These are phyloP conservation scores for Penicillium frequentans DNA, from an alignment of 2,329 filamentous ascomycete genomes.

Conservation along the genomic window DNA sequence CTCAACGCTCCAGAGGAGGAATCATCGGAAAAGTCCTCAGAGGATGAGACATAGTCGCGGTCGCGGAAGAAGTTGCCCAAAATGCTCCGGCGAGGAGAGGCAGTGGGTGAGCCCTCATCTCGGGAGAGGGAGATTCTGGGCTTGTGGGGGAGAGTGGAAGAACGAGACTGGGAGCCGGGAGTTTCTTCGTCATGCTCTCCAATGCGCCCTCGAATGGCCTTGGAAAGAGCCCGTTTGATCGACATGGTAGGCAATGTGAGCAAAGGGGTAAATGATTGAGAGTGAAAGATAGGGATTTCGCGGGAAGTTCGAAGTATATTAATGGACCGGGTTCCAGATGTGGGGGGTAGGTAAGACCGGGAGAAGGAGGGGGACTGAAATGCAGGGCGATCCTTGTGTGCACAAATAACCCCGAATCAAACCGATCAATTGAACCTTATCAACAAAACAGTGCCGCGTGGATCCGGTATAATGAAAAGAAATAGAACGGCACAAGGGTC, in stretches of 20 bases:
- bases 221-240: conserved; percentile 46
- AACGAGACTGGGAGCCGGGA: conserved; percentile 21
- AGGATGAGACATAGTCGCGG: conserved; percentile 43
- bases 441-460: background rate
- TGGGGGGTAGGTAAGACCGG: conserved; percentile 1
- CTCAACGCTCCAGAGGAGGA: conserved; percentile 38
- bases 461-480: background rate
- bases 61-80: conserved; percentile 43
- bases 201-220: conserved; percentile 33
- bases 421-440: background rate
- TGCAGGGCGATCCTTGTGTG: background rate
- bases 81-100: conserved; percentile 41
- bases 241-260: conserved; percentile 42
- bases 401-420: background rate
- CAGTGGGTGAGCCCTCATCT: conserved; percentile 19
- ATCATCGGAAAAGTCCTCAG: conserved; percentile 44
- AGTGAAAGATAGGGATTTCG: background rate
- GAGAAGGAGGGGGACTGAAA: background rate
- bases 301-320: background rate
- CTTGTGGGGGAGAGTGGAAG: conserved; percentile 16
- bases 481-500: background rate
- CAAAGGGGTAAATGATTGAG: background rate
- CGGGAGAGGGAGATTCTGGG: conserved; percentile 15
- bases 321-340: conserved; percentile 3
- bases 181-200: conserved; percentile 27